Evolutionary conservation across 768 basidiomycete genomes (phyloP).

Genomic region (Leccinum incarnatum): DNA sequence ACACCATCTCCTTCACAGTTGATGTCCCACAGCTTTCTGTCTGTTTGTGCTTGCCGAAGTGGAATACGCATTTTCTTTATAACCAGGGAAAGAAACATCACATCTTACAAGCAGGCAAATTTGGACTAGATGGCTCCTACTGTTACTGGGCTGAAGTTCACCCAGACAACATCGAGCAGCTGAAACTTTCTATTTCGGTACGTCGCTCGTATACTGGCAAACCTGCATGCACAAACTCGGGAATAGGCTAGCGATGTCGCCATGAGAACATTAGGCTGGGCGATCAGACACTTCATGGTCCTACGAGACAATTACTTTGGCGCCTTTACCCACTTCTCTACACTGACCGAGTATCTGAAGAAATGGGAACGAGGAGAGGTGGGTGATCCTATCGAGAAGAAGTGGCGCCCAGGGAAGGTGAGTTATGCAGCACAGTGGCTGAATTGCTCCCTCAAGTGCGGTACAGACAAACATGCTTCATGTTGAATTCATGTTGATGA

Average conservation of each 20-base stretch:
- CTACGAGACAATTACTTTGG: conserved; percentile 94
- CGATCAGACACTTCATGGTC: conserved; percentile 83
- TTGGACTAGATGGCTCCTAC: conserved; percentile 69
- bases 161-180: conserved; percentile 73
- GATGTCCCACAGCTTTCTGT: conserved; percentile 57
- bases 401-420: conserved; percentile 80
- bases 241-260: conserved; percentile 49
- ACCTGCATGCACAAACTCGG: conserved; percentile 1
- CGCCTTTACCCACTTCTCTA: conserved; percentile 89
- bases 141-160: conserved; percentile 66
- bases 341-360: conserved; percentile 79
- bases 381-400: conserved; percentile 79
- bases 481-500: conserved; percentile 56
- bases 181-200: conserved; percentile 67
- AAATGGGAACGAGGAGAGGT: conserved; percentile 56
- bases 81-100: conserved; percentile 56
- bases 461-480: conserved; percentile 81
- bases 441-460: conserved; percentile 7
- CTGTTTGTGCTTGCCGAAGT: conserved; percentile 72
- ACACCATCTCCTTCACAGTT: conserved; percentile 62
- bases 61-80: conserved; percentile 83
- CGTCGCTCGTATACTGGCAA: background rate
- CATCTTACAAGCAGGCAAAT: conserved; percentile 54
- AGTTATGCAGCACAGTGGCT: conserved; percentile 9
- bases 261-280: conserved; percentile 83